A percentile compares a stretch with the other conserved stretches of the same genome.
Evolutionary conservation across 768 basidiomycete species (phyloP).

Genomic region (Pulveroboletus sp.): DNA sequence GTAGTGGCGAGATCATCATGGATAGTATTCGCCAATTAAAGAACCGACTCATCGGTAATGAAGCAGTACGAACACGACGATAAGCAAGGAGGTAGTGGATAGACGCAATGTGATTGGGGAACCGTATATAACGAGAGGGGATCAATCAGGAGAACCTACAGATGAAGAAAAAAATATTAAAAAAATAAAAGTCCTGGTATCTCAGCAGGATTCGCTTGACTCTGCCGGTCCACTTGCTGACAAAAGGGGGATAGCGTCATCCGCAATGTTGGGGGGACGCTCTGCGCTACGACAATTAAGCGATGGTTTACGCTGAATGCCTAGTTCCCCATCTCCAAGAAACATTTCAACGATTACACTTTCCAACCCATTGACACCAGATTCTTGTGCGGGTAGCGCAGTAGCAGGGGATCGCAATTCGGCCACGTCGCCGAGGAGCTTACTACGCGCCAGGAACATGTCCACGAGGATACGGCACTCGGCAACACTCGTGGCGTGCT

Average conservation of each 20-base stretch:
- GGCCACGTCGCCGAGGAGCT: conserved; percentile 35
- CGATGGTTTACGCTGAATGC: not conserved
- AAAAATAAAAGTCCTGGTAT: conserved; percentile 6
- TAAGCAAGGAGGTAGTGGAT: conserved; percentile 11
- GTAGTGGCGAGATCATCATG: not conserved
- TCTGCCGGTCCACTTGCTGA: not conserved
- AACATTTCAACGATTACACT: conserved; percentile 47
- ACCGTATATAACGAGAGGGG: conserved; percentile 8
- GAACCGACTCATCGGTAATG: conserved; percentile 7
- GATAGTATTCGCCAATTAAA: conserved; percentile 9
- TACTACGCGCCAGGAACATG: conserved; percentile 69
- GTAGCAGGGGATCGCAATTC: conserved; percentile 26
- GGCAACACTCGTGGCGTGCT: conserved; percentile 65
- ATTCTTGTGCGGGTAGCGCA: conserved; percentile 35
- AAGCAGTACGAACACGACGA: conserved; percentile 12
- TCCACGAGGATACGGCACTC: conserved; percentile 85
- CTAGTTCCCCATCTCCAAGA: conserved; percentile 25
- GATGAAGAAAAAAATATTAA: no score
- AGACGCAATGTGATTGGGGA: conserved; percentile 11
- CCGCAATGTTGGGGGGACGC: not conserved
- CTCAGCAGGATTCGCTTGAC: conserved; percentile 10
- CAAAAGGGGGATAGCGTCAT: not conserved
- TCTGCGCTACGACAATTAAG: not conserved
- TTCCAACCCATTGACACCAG: conserved; percentile 34
- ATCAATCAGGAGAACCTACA: conserved; percentile 6